These are phyloP conservation scores for Metarhizium sp. DNA, from an alignment of 2,329 filamentous ascomycete genomes.

Conservation along the genomic window DNA sequence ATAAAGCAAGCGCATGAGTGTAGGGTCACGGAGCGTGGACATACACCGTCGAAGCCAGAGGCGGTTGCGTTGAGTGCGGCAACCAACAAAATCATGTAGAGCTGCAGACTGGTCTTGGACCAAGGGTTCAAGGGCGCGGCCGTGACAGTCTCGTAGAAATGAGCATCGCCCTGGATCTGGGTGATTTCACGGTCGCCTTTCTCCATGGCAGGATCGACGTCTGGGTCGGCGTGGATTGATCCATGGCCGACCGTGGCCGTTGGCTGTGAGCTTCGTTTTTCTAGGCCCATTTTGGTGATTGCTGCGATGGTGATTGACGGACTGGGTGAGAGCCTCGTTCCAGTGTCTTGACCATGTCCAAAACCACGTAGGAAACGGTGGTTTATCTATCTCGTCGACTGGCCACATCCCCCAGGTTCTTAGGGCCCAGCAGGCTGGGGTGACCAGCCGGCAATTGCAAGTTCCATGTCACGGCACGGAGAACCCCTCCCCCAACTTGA, in stretches of 20 bases:
- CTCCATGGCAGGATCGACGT: constrained; percentile 7
- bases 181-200: constrained; percentile 15
- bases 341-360: neutral
- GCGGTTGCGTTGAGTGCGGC: constrained; percentile 27
- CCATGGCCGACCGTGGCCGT: constrained; percentile 5
- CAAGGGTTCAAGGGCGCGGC: constrained; percentile 20
- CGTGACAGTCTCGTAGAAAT: constrained; percentile 18
- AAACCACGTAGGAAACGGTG: neutral
- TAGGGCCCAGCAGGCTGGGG: neutral
- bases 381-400: neutral
- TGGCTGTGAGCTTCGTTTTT: neutral
- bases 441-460: neutral
- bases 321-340: neutral
- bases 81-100: constrained; percentile 26
- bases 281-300: neutral
- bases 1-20: neutral
- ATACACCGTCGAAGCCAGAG: constrained; percentile 27
- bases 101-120: constrained; percentile 24
- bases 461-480: neutral
- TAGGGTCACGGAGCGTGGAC: constrained; percentile 4
- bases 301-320: neutral
- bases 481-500: neutral
- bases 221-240: constrained; percentile 8
- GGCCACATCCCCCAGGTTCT: neutral
- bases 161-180: constrained; percentile 18